Evolutionary conservation across 345 rosid species (phyloP), one percentile per base, ranked within the genome.

Genomic region (Eucalyptus polyanthemos): DNA sequence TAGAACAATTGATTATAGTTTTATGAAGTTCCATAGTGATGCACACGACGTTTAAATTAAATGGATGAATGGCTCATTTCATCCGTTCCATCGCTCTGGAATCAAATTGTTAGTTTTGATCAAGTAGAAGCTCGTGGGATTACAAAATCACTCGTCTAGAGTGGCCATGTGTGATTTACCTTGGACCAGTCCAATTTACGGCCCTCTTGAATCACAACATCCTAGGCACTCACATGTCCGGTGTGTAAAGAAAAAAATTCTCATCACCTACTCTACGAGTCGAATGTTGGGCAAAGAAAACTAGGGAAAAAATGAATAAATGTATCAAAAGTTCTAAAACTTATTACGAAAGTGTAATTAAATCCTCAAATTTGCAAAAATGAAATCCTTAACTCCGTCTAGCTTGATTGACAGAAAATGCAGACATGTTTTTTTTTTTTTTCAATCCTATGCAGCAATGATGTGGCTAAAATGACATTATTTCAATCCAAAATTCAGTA

Each of bases 321-420:
- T 17, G 56, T 17, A 51, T 0, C 22, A 51, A 51, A 51, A 17
- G 9, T 17, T 17, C 9, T 51, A 17, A 51, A 51, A 51, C 4
- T 51, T 51, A 17, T 51, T 51, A 51, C 1, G 3, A 51, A 51
- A 51, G 54, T 51, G 2, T 51, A 7, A 51, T 51, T 51, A 0
- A 51, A 51, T 51, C 22, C 22, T 51, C 56, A 51, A 51, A 51
- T 51, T 51, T 51, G 9, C 56, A 51, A 17, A 51, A 51, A 0
- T 3, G 22, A 51, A 51, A 51, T 51, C 56, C 56, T 51, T 51
- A 51, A 17, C 0, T 51, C 22, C 0, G 0, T 51, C 56, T 0
- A 51, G 22, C 56, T 51, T 51, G 56, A 51, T 51, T 17, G 22
- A 51, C 1, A 2, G 56, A 51, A 51, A 7, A 51, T 51, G 56